phyloP scores from a whole-genome alignment of 192 early-diverging fungal genomes.

The Rhizophagus clarus region DNA sequence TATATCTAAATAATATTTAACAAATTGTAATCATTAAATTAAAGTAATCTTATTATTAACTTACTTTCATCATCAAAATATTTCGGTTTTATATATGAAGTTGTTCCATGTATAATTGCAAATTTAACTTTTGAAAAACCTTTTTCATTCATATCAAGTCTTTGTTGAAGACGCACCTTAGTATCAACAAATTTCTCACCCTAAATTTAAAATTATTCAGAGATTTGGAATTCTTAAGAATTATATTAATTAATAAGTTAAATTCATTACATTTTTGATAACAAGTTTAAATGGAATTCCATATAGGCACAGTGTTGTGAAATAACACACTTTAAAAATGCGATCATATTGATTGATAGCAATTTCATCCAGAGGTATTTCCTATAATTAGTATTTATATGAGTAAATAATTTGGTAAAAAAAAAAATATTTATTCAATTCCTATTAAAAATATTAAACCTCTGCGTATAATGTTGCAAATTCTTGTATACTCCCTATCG shows the following conservation, averaged over 20 bases:
- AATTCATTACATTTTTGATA: conserved; percentile 46
- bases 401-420: no score
- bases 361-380: no score
- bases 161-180: conserved; percentile 68
- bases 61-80: conserved; percentile 34
- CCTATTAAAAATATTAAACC: conserved; percentile 24
- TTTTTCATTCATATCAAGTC: conserved; percentile 81
- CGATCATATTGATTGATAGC: no score
- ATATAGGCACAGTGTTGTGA: conserved; percentile 66
- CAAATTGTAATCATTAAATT: neutral
- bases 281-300: conserved; percentile 84
- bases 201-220: conserved; percentile 33
- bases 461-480: conserved; percentile 61
- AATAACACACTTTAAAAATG: no score
- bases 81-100: conserved; percentile 1
- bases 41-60: neutral
- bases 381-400: conserved; percentile 28
- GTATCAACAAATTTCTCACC: conserved; percentile 72
- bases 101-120: conserved; percentile 42
- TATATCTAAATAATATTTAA: conserved; percentile 28
- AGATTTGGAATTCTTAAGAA: no score
- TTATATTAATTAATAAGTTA: neutral
- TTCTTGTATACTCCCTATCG: conserved; percentile 49
- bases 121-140: conserved; percentile 74
- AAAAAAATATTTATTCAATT: no score